A percentile compares a stretch with the other conserved stretches of the same genome.
phyloP scores from a whole-genome alignment of 1,284 basidiomycete species.

The Marasmius oreades region DNA sequence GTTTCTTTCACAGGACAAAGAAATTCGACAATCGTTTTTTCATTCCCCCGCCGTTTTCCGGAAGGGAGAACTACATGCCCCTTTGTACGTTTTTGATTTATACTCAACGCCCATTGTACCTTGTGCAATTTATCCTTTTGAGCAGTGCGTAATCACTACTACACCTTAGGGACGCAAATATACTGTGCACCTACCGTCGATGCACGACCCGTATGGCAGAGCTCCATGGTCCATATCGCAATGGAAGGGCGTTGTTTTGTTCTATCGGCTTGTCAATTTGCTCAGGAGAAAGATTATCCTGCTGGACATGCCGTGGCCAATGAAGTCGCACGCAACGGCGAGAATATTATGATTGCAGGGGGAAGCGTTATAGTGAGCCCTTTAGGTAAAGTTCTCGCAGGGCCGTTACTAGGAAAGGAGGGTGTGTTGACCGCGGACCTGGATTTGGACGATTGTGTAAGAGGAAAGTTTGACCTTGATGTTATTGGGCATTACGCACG shows the following conservation, averaged over 20 bases:
- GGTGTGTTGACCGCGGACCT: conserved; percentile 65
- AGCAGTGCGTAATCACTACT: conserved; percentile 58
- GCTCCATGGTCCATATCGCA: conserved; percentile 71
- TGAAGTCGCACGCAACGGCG: conserved; percentile 35
- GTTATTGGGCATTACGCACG: conserved; percentile 68
- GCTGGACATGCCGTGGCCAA: conserved; percentile 47
- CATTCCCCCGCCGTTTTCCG: conserved; percentile 3
- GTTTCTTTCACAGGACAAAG: conserved; percentile 15
- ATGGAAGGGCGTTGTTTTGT: conserved; percentile 78
- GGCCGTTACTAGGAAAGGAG: conserved; percentile 58
- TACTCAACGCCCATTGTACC: neutral
- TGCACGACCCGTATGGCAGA: conserved; percentile 57
- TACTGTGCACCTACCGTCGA: conserved; percentile 76
- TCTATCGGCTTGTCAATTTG: conserved; percentile 62
- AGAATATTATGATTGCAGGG: conserved; percentile 64
- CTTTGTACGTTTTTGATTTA: conserved; percentile 36
- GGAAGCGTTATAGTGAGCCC: conserved; percentile 70
- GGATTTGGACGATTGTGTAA: conserved; percentile 54
- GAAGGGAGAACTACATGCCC: conserved; percentile 78
- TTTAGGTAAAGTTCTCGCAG: conserved; percentile 64
- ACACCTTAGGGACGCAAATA: conserved; percentile 58
- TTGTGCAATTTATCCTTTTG: neutral
- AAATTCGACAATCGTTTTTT: neutral
- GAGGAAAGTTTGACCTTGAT: conserved; percentile 75
- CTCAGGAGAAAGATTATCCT: conserved; percentile 61